These are phyloP conservation scores for Aschersonia sp. DNA, from an alignment of 2,329 filamentous ascomycete genomes.

Conservation along the genomic window DNA sequence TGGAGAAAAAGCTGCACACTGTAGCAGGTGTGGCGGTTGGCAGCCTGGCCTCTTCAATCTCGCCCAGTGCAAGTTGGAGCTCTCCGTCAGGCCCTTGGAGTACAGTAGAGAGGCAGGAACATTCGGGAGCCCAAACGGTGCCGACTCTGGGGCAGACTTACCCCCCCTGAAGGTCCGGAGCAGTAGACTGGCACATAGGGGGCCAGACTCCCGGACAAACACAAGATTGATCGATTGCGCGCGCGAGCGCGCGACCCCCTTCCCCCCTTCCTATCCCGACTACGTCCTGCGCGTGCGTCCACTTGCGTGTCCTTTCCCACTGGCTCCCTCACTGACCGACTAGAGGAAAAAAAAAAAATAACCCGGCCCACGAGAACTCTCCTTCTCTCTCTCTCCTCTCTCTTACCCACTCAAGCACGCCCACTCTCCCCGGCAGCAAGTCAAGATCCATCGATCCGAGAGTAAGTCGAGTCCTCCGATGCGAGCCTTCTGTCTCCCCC, in stretches of 20 bases:
- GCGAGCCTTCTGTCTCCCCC: too few species aligned
- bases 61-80: too few species aligned
- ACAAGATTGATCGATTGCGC: too few species aligned
- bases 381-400: slow-evolving; percentile 5
- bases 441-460: slow-evolving; percentile 5
- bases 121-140: too few species aligned
- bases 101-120: too few species aligned
- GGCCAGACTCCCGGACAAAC: too few species aligned
- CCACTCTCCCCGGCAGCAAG: slow-evolving; percentile 3
- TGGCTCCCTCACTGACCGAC: slow-evolving; percentile 2
- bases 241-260: too few species aligned
- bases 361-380: slow-evolving; percentile 4
- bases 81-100: too few species aligned
- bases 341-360: slow-evolving; percentile 4
- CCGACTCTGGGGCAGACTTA: too few species aligned
- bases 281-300: not conserved
- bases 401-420: slow-evolving; percentile 4
- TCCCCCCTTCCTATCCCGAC: not conserved
- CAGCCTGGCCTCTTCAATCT: too few species aligned
- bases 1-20: not conserved
- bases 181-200: too few species aligned
- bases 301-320: not conserved
- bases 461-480: slow-evolving; percentile 5
- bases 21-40: not conserved
- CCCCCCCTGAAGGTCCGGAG: too few species aligned